phyloP scores from a whole-genome alignment of 2,329 filamentous ascomycete genomes.

The Cladophialophora chaetospira region DNA sequence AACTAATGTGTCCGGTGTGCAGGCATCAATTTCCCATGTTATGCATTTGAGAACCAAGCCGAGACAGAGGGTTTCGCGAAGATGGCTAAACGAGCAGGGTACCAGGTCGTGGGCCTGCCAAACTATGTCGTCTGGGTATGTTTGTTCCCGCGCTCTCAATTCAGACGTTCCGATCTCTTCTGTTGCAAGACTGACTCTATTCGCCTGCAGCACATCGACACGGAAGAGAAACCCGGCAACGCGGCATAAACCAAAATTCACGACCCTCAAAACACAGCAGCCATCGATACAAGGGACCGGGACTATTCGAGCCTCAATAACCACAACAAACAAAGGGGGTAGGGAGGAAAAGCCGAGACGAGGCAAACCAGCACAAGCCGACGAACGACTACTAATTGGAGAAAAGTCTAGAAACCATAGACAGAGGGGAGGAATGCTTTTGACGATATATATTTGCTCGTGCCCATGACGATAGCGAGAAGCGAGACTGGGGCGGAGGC shows the following conservation, averaged over 20 bases:
- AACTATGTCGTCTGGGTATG: constrained; percentile 95
- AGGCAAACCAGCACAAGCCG: too few species aligned
- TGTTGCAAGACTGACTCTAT: constrained; percentile 8
- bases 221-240: constrained; percentile 90
- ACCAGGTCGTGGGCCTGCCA: constrained; percentile 85
- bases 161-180: too few species aligned
- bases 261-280: neutral
- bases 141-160: too few species aligned
- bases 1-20: neutral
- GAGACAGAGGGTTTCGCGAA: constrained; percentile 98
- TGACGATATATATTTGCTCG: too few species aligned
- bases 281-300: neutral
- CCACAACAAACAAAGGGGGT: too few species aligned
- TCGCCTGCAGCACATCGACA: constrained; percentile 73
- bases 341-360: too few species aligned
- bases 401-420: too few species aligned
- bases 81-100: constrained; percentile 96
- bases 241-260: constrained; percentile 22
- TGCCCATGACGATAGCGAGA: too few species aligned
- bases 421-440: too few species aligned
- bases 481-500: too few species aligned
- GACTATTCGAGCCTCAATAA: too few species aligned
- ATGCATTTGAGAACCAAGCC: constrained; percentile 97
- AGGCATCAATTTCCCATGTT: constrained; percentile 97
- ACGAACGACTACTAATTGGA: too few species aligned